These are phyloP conservation scores for Polyporus arcularius DNA, from an alignment of 768 basidiomycete species.

Conservation along the genomic window DNA sequence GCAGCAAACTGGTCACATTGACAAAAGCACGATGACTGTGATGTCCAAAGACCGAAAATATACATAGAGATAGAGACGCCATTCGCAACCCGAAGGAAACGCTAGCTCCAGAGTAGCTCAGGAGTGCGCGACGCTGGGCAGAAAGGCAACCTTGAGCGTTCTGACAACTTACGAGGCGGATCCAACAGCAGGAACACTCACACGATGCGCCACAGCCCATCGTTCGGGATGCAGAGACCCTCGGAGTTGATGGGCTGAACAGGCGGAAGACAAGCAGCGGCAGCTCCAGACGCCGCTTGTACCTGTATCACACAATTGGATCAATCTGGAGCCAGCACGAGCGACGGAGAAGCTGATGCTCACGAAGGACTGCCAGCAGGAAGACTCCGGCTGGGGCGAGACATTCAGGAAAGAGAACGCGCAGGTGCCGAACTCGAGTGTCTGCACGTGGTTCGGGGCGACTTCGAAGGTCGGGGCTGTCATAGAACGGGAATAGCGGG, in stretches of 20 bases:
- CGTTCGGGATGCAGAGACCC: constrained; percentile 13
- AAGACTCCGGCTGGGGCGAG: constrained; percentile 8
- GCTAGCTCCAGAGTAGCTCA: too few relatives aligned
- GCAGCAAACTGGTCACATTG: too few relatives aligned
- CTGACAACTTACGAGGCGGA: too few relatives aligned
- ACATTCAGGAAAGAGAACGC: constrained; percentile 25
- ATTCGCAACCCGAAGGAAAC: too few relatives aligned
- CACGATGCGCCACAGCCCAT: constrained; percentile 19
- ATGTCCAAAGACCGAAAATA: too few relatives aligned
- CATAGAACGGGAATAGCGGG: too few relatives aligned
- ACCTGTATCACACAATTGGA: not conserved
- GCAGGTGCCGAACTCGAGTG: constrained; percentile 25
- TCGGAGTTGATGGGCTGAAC: constrained; percentile 20
- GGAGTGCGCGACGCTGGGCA: too few relatives aligned
- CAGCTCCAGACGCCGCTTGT: constrained; percentile 17
- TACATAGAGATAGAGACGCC: too few relatives aligned
- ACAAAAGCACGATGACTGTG: too few relatives aligned
- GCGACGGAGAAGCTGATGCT: not conserved
- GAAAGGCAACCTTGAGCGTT: too few relatives aligned
- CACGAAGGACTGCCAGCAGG: constrained; percentile 24
- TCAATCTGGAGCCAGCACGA: too few relatives aligned
- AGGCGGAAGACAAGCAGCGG: constrained; percentile 22
- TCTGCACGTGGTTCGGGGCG: constrained; percentile 11
- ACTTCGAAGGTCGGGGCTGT: constrained; percentile 20
- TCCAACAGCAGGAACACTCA: not conserved